Evolutionary conservation across 176 grass and related monocot genomes (phyloP).

Genomic region (Avena insularis): DNA sequence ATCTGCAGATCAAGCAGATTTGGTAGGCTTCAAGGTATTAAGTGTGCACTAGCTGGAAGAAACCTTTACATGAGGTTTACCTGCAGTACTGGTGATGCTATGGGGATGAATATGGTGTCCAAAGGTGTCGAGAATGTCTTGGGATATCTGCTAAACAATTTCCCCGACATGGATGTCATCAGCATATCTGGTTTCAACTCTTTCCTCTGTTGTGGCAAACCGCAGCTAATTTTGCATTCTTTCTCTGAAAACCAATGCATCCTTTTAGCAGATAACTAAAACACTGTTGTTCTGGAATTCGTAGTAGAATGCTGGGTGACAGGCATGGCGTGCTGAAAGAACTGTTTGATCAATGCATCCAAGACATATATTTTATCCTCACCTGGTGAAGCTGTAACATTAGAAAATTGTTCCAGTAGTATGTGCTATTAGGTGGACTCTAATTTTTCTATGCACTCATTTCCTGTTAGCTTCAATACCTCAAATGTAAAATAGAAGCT

Average conservation of each 20-base stretch:
- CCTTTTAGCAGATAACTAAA: slow-evolving; percentile 14
- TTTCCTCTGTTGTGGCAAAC: slow-evolving; percentile 32
- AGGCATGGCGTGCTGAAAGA: not conserved
- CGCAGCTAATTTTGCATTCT: slow-evolving; percentile 15
- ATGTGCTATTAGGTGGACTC: not conserved
- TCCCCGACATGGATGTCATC: slow-evolving; percentile 80
- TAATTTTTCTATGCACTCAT: not conserved
- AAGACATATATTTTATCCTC: not conserved
- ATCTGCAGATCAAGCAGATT: slow-evolving; percentile 80
- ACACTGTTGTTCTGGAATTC: not conserved
- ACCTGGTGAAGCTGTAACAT: not conserved
- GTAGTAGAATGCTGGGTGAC: slow-evolving; percentile 8
- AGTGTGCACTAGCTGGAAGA: slow-evolving; percentile 76
- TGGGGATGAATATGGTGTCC: slow-evolving; percentile 96
- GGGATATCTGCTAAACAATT: slow-evolving; percentile 63
- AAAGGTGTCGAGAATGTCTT: slow-evolving; percentile 86
- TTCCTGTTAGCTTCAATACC: not conserved
- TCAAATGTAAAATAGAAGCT: slow-evolving; percentile 7
- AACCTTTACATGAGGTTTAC: slow-evolving; percentile 81
- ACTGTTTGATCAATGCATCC: not conserved
- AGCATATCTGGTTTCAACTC: slow-evolving; percentile 72
- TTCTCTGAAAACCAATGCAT: slow-evolving; percentile 22
- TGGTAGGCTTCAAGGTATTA: slow-evolving; percentile 67
- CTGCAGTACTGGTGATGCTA: slow-evolving; percentile 85
- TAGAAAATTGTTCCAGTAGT: not conserved